A percentile compares a stretch with the other conserved stretches of the same genome.
These are phyloP conservation scores for Pseudoneurospora amorphoporcata DNA, from an alignment of 495 filamentous ascomycete genomes.

Conservation along the genomic window DNA sequence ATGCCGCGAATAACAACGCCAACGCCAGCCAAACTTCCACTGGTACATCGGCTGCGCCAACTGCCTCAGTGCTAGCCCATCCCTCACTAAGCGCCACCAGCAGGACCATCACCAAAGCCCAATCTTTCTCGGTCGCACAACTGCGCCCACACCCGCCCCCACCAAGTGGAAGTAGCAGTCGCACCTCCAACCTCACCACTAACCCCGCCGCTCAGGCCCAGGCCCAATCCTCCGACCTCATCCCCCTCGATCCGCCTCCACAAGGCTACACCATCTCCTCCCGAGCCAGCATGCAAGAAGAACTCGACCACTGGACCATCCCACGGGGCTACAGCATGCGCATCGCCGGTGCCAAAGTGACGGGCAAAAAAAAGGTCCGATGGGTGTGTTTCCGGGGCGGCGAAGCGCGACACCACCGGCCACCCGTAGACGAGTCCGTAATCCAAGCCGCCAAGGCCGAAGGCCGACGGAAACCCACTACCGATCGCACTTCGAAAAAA, in stretches of 20 bases:
- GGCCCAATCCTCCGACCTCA: constrained; percentile 3
- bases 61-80: background rate
- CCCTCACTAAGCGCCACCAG: background rate
- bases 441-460: constrained; percentile 19
- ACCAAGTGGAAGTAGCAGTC: background rate
- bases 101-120: background rate
- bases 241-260: constrained; percentile 24
- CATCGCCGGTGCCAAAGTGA: constrained; percentile 27
- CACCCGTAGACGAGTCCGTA: constrained; percentile 18
- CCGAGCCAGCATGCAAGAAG: constrained; percentile 24
- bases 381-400: constrained; percentile 30
- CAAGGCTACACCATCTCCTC: constrained; percentile 23
- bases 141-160: background rate
- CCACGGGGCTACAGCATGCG: constrained; percentile 31
- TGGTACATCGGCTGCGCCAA: background rate
- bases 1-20: background rate
- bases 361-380: constrained; percentile 26
- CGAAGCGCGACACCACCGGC: constrained; percentile 25
- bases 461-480: constrained; percentile 26
- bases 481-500: constrained; percentile 26
- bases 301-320: constrained; percentile 26
- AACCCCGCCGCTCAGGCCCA: background rate
- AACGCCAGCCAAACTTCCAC: background rate
- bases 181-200: constrained; percentile 3
- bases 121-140: background rate